A percentile compares a stretch with the other conserved stretches of the same genome.
These are phyloP conservation scores for Terana coerulea DNA, from an alignment of 768 basidiomycete genomes.

Conservation along the genomic window DNA sequence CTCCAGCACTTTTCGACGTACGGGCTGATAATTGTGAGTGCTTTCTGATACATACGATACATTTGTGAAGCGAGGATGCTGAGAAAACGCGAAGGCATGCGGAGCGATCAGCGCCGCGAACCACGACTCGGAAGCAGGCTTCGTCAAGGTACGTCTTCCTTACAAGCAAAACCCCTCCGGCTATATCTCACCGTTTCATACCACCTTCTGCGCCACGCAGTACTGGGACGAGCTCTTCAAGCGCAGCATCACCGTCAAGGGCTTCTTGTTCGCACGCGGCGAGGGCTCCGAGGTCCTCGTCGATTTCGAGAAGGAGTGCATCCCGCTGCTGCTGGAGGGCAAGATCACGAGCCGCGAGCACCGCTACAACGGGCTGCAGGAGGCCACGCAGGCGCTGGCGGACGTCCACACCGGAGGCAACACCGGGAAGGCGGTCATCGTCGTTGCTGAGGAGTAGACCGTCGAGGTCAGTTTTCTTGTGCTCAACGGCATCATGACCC, in stretches of 20 bases:
- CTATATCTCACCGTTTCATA: no score
- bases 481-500: no score
- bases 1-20: neutral
- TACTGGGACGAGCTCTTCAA: conserved; percentile 7
- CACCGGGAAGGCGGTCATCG: conserved; percentile 1
- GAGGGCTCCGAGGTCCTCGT: neutral
- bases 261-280: neutral
- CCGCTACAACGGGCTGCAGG: neutral
- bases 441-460: conserved; percentile 8
- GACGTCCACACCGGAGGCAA: conserved; percentile 1
- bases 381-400: conserved; percentile 1
- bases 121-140: conserved; percentile 6
- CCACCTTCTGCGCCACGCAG: neutral
- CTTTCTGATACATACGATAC: no score
- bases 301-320: neutral
- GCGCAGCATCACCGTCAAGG: conserved; percentile 1
- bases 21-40: conserved; percentile 2
- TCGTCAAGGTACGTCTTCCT: conserved; percentile 6
- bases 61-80: no score
- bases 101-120: conserved; percentile 10
- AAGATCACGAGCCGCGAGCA: conserved; percentile 7
- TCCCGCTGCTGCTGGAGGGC: neutral
- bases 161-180: no score
- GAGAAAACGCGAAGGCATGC: no score
- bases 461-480: no score